These are phyloP conservation scores for Schizochytrium sp. DNA, from an alignment of 108 stramenopile genomes.

Conservation along the genomic window DNA sequence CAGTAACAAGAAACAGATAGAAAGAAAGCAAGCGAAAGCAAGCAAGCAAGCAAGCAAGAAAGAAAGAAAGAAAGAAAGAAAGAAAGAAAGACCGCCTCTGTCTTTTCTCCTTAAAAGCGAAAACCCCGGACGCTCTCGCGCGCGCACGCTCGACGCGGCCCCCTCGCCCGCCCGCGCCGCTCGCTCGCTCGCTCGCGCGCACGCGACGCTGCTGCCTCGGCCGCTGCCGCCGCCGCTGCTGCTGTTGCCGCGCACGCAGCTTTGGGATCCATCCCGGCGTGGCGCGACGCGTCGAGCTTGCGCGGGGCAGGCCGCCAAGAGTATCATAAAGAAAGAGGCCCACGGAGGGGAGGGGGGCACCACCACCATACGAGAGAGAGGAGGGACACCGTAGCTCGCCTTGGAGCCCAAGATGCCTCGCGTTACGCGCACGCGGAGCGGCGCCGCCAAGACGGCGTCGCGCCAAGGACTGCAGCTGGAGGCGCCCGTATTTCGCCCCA, in stretches of 20 bases:
- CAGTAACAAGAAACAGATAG: neutral
- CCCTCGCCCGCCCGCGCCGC: neutral
- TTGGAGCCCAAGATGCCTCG: neutral
- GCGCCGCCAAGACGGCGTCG: neutral
- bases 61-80: neutral
- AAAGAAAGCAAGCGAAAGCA: too few relatives aligned
- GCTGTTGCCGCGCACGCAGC: too few relatives aligned
- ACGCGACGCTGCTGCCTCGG: too few relatives aligned
- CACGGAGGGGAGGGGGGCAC: neutral
- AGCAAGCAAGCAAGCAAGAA: neutral
- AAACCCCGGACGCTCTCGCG: neutral
- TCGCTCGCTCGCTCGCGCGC: too few relatives aligned
- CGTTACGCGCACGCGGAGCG: neutral
- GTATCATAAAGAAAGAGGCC: neutral
- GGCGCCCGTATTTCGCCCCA: slow-evolving; percentile 40
- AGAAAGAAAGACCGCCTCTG: neutral
- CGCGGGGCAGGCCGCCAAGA: neutral
- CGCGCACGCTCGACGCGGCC: neutral
- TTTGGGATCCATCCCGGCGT: too few relatives aligned
- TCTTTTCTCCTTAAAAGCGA: neutral
- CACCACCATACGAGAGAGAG: too few relatives aligned
- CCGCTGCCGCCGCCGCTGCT: too few relatives aligned
- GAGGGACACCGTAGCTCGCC: neutral
- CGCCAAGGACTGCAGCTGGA: neutral
- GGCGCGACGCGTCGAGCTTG: too few relatives aligned